A percentile compares a stretch with the other conserved stretches of the same genome.
phyloP scores from a whole-genome alignment of 1,284 basidiomycete species.

The Ustilago cynodontis region DNA sequence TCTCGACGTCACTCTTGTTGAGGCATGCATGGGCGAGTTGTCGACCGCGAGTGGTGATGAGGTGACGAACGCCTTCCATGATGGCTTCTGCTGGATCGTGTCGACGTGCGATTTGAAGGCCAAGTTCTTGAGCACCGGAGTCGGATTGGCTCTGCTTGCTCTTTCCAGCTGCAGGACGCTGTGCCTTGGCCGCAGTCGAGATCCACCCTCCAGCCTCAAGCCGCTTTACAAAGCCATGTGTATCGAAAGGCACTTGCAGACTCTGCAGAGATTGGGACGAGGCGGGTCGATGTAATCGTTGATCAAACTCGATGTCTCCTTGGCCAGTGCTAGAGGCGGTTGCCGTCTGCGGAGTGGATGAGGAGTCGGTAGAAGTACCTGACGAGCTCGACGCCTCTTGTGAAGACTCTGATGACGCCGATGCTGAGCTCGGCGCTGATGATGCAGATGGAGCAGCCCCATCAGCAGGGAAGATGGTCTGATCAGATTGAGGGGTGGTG shows the following conservation, averaged over 20 bases:
- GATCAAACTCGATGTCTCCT: slow-evolving; percentile 31
- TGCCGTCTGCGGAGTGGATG: slow-evolving; percentile 13
- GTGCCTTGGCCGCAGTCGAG: slow-evolving; percentile 18
- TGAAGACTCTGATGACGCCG: slow-evolving; percentile 15
- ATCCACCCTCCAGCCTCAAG: slow-evolving; percentile 63
- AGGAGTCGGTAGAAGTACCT: slow-evolving; percentile 13
- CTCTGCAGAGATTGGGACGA: slow-evolving; percentile 43
- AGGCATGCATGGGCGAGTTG: slow-evolving; percentile 81
- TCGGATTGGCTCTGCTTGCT: slow-evolving; percentile 27
- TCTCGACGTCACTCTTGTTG: slow-evolving; percentile 80
- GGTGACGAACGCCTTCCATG: slow-evolving; percentile 86
- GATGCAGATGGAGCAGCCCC: neutral
- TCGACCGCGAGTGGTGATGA: slow-evolving; percentile 83
- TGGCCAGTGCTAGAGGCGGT: neutral
- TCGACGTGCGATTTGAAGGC: slow-evolving; percentile 39
- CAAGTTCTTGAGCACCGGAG: slow-evolving; percentile 17
- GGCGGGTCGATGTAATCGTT: slow-evolving; percentile 25
- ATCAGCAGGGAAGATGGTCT: slow-evolving; percentile 18
- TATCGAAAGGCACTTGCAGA: slow-evolving; percentile 63
- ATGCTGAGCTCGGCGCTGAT: slow-evolving; percentile 8
- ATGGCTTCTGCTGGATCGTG: slow-evolving; percentile 72
- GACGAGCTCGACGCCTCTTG: slow-evolving; percentile 16
- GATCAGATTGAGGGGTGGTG: slow-evolving; percentile 27
- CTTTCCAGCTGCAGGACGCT: slow-evolving; percentile 18
- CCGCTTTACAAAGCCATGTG: slow-evolving; percentile 61